Percentiles rank a stretch among this genome's conserved stretches.
These are phyloP conservation scores for Blastocystis sp. DNA, from an alignment of 352 stramenopile genomes.

Conservation along the genomic window DNA sequence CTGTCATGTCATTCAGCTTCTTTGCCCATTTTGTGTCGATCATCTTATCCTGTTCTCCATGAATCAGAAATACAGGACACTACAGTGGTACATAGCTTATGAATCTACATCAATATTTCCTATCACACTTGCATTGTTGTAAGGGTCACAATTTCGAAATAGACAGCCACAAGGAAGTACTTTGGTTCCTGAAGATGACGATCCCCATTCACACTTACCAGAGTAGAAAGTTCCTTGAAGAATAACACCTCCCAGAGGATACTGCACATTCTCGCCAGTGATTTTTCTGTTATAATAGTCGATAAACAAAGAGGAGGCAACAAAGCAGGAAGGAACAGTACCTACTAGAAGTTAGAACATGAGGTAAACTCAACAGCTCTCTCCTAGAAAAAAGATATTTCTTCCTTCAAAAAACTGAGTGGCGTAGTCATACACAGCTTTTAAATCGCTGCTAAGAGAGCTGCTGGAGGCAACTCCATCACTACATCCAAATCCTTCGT, in stretches of 20 bases:
- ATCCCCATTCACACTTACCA: background rate
- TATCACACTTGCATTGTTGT: constrained; percentile 9
- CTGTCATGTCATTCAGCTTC: background rate
- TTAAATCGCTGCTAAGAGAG: background rate
- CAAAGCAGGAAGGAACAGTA: background rate
- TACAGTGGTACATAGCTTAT: background rate
- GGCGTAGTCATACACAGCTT: constrained; percentile 1
- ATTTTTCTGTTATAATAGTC: background rate
- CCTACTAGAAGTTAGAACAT: background rate
- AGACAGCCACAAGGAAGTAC: background rate
- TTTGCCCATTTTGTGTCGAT: background rate
- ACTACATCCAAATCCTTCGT: constrained; percentile 42
- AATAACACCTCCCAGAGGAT: constrained; percentile 54
- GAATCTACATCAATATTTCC: background rate
- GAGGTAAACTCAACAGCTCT: constrained; percentile 16
- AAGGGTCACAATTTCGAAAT: background rate
- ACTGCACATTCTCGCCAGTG: background rate
- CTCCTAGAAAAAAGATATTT: constrained; percentile 31
- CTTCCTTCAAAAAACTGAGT: constrained; percentile 11
- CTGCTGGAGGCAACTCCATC: background rate
- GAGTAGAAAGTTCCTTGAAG: constrained; percentile 1
- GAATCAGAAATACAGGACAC: constrained; percentile 48
- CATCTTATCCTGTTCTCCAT: constrained; percentile 11
- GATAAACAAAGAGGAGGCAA: background rate
- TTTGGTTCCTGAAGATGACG: background rate